These are phyloP conservation scores for Exophiala phaeomuriformis DNA, from an alignment of 2,329 filamentous ascomycete species.

Conservation along the genomic window DNA sequence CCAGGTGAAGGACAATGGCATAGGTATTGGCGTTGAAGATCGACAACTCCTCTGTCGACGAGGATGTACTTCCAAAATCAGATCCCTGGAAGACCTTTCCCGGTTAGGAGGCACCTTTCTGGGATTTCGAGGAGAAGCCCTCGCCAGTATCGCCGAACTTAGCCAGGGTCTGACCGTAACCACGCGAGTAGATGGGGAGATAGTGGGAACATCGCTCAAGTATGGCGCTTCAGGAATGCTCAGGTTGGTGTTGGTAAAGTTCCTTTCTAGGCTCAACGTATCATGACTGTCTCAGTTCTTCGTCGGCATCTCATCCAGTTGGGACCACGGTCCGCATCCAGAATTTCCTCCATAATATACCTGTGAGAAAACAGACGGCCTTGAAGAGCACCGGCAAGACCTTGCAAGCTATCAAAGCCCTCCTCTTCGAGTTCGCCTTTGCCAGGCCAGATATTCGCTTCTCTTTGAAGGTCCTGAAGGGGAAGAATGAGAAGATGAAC, in stretches of 20 bases:
- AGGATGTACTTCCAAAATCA: conserved; percentile 59
- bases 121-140: conserved; percentile 59
- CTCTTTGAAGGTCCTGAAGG: conserved; percentile 49
- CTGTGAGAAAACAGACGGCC: conserved; percentile 52
- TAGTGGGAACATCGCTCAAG: conserved; percentile 46
- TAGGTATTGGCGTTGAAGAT: conserved; percentile 53
- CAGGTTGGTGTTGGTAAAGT: conserved; percentile 32
- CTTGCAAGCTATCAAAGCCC: conserved; percentile 45
- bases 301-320: conserved; percentile 48
- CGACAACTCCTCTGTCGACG: conserved; percentile 49
- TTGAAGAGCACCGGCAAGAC: conserved; percentile 46
- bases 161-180: conserved; percentile 47
- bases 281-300: conserved; percentile 32
- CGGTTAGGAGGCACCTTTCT: conserved; percentile 50
- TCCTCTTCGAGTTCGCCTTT: conserved; percentile 54
- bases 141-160: conserved; percentile 56
- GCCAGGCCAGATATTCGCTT: conserved; percentile 51
- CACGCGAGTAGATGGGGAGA: conserved; percentile 52
- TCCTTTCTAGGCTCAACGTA: conserved; percentile 6
- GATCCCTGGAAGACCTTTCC: conserved; percentile 49
- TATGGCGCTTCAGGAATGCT: conserved; percentile 46
- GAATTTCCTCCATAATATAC: conserved; percentile 51
- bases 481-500: conserved; percentile 55
- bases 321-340: conserved; percentile 54
- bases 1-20: conserved; percentile 57